phyloP scores from a whole-genome alignment of 2,329 filamentous ascomycete genomes.

The Dothistroma septosporum region DNA sequence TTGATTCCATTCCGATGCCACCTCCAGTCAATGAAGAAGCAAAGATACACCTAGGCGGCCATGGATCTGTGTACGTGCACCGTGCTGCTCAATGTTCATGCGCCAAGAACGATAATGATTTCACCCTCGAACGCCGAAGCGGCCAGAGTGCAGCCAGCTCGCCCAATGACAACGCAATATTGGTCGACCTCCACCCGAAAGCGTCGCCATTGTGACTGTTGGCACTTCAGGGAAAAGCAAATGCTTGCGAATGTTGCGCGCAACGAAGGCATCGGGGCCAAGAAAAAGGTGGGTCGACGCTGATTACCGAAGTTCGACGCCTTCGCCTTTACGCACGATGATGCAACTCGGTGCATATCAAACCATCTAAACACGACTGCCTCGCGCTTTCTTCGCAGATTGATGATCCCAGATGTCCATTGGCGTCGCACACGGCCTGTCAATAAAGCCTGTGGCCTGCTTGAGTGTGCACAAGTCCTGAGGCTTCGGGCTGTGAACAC shows the following conservation, averaged over 20 bases:
- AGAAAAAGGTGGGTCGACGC: background rate
- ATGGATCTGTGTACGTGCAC: background rate
- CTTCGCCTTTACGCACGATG: background rate
- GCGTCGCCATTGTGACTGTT: background rate
- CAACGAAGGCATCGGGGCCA: background rate
- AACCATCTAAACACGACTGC: background rate
- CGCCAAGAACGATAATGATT: background rate
- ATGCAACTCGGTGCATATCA: background rate
- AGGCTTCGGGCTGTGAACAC: background rate
- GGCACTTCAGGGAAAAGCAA: background rate
- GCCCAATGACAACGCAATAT: background rate
- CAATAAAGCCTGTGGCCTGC: too few species aligned
- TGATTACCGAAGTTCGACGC: background rate
- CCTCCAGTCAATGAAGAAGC: background rate
- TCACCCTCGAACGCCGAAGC: background rate
- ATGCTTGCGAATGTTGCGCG: background rate
- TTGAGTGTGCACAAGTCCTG: background rate
- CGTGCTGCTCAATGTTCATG: background rate
- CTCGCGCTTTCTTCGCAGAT: background rate
- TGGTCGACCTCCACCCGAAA: background rate
- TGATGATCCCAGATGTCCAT: background rate
- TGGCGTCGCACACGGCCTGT: too few species aligned
- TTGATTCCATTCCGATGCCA: background rate
- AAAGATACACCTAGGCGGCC: background rate
- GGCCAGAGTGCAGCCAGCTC: background rate